phyloP scores from a whole-genome alignment of 2,329 filamentous ascomycete genomes.

The Zymoseptoria brevis region DNA sequence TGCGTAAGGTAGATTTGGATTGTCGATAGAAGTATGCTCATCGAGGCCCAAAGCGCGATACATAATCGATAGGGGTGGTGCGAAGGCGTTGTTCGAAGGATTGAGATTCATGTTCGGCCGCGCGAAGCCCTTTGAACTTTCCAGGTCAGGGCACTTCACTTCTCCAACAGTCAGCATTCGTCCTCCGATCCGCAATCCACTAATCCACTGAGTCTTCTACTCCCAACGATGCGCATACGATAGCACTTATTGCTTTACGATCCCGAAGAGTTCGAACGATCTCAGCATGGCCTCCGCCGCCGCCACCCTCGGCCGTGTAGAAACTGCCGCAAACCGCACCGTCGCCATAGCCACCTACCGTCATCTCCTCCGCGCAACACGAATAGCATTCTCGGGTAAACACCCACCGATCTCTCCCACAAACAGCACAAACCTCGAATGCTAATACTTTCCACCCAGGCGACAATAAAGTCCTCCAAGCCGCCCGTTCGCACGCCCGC shows the following conservation, averaged over 20 bases:
- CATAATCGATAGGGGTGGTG: not conserved
- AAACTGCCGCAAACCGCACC: slow-evolving; percentile 24
- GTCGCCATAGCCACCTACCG: slow-evolving; percentile 74
- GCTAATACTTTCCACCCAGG: slow-evolving; percentile 42
- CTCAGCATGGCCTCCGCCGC: not conserved
- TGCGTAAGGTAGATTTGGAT: too few species aligned
- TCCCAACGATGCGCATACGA: slow-evolving; percentile 7
- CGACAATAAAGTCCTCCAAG: slow-evolving; percentile 59
- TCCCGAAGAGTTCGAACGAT: not conserved
- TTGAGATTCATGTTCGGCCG: too few species aligned
- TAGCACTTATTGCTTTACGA: not conserved
- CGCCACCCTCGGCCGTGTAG: slow-evolving; percentile 6
- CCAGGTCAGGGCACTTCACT: not conserved
- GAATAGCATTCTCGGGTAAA: slow-evolving; percentile 73
- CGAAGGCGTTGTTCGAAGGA: not conserved
- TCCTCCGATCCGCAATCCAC: not conserved
- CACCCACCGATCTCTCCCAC: not conserved
- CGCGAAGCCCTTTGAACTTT: not conserved
- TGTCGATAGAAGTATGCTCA: too few species aligned
- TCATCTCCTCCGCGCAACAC: slow-evolving; percentile 68
- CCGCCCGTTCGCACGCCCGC: slow-evolving; percentile 66
- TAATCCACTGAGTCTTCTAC: not conserved
- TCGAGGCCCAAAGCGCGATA: too few species aligned
- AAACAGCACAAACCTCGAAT: not conserved
- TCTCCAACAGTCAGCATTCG: not conserved